Evolutionary conservation across 495 filamentous ascomycete species (phyloP), one percentile per base, ranked within the genome.

Genomic region (Lindgomyces ingoldianus): DNA sequence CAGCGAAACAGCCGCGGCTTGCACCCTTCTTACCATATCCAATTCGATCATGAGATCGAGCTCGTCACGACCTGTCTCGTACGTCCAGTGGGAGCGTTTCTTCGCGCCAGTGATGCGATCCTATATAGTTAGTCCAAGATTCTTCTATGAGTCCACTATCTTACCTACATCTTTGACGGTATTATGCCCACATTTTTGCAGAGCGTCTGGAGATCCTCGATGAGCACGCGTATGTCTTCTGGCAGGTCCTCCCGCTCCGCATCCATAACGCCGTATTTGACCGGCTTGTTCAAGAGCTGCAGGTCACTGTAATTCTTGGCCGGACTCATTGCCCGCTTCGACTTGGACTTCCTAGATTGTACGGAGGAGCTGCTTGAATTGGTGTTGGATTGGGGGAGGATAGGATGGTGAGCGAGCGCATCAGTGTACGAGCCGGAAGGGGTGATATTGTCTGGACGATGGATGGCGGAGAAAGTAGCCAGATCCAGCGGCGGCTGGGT

Each of bases 121-220:
- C 61, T 50, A n/a, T 39, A 51, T 30, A 19, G 52, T 64, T 27
- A 57, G 61, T 3, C 61, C 29, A 24, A 53, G 27, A 11, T 22
- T 12, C 19, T 33, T 57, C 18, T 57, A 49, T 51, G 22, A 56
- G 41, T 64, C 11, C 3, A 64, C 25, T 26, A 57, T 44, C 45
- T 64, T 57, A 49, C 61, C 39, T 50, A 44, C 26, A 64, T 57
- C 52, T 57, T 57, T 57, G 52, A 57, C 47, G 52, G 61, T 58
- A 57, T 51, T 57, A 64, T 64, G 46, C 61, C 61, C 41, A 49
- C 54, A 49, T 64, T 49, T 19, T 64, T 45, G 25, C 61, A 64
- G 42, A 64, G 61, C 54, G 42, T 30, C 42, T 64, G 42, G 22
- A 57, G 61, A 41, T 63, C 60, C 39, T 63, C 50, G 19, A 47